phyloP scores from a whole-genome alignment of 345 rosid genomes.

The Isatis tinctoria region DNA sequence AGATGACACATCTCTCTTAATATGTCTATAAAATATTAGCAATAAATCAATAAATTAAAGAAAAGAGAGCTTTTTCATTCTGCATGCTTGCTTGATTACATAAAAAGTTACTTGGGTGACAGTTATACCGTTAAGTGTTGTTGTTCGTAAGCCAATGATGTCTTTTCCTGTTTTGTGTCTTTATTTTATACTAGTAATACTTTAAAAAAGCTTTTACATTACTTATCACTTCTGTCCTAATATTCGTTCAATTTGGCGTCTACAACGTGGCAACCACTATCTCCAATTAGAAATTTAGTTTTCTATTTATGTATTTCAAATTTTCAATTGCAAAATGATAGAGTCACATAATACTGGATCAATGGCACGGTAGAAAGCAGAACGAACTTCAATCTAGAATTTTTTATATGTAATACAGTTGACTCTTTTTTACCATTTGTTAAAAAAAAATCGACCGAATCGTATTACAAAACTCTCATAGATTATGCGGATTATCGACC shows the following conservation, averaged over 20 bases:
- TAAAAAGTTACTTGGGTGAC: constrained; percentile 28
- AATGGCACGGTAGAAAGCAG: neutral
- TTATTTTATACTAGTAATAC: neutral
- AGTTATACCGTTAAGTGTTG: constrained; percentile 32
- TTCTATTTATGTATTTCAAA: neutral
- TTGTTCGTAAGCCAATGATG: constrained; percentile 15
- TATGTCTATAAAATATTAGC: neutral
- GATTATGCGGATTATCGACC: neutral
- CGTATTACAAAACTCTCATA: neutral
- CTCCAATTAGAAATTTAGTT: neutral
- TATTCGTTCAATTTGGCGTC: constrained; percentile 4
- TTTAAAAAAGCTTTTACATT: constrained; percentile 5
- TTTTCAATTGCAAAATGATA: neutral
- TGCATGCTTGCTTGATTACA: constrained; percentile 31
- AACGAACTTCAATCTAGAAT: neutral
- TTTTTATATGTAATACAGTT: neutral
- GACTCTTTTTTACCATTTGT: neutral
- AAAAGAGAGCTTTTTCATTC: constrained; percentile 12
- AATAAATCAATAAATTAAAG: constrained; percentile 1
- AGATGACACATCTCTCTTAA: neutral
- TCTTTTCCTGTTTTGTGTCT: neutral
- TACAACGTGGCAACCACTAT: constrained; percentile 52
- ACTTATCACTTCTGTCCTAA: neutral
- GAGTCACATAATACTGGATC: neutral
- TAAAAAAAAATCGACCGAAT: neutral